phyloP scores from a whole-genome alignment of 345 rosid genomes.

The Salix arbutifolia region DNA sequence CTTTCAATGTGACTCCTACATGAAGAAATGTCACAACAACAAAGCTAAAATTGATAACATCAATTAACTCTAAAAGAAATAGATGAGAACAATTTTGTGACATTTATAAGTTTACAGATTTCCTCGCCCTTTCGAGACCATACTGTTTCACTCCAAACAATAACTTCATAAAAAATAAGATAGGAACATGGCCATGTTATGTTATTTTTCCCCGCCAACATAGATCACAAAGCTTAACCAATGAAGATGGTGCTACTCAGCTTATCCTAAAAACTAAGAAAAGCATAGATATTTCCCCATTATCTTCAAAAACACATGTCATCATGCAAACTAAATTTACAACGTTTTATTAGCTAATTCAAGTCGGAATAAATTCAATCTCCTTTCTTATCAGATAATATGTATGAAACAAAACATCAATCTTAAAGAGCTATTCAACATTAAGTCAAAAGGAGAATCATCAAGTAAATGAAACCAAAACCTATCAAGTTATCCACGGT shows the following conservation, averaged over 20 bases:
- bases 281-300: neutral
- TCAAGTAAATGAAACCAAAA: slow-evolving; percentile 12
- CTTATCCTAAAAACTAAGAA: neutral
- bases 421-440: neutral
- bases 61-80: neutral
- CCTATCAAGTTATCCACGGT: slow-evolving; percentile 57
- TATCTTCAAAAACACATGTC: neutral
- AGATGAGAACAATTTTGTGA: neutral
- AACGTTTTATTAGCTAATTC: neutral
- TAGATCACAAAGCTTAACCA: neutral
- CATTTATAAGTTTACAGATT: neutral
- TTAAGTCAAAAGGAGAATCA: slow-evolving; percentile 2
- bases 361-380: neutral
- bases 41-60: neutral
- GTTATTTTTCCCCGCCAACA: neutral
- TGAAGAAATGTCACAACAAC: neutral
- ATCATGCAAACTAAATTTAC: neutral
- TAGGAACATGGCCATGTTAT: neutral
- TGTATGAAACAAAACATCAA: slow-evolving; percentile 14
- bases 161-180: neutral
- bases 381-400: neutral
- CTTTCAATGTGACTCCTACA: neutral
- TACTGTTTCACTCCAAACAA: neutral
- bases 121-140: neutral
- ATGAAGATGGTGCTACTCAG: neutral